These are phyloP conservation scores for Leccinum cinnamomeum DNA, from an alignment of 1,284 basidiomycete species.

Conservation along the genomic window DNA sequence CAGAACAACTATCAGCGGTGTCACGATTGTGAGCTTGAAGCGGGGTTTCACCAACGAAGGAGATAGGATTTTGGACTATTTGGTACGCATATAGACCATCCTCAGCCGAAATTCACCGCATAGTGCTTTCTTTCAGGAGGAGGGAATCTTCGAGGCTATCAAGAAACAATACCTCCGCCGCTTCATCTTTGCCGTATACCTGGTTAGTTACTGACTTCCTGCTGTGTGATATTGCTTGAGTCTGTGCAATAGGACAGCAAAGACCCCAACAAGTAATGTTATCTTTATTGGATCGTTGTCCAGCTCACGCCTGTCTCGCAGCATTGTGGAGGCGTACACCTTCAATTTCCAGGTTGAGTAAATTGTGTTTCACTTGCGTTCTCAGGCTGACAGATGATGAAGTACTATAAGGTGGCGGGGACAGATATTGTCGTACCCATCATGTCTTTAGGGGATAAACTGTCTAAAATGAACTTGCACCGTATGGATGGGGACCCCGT, in stretches of 20 bases:
- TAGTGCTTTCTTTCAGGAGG: slow-evolving; percentile 50
- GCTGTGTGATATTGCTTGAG: slow-evolving; percentile 1
- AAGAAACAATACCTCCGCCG: slow-evolving; percentile 74
- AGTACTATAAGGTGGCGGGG: slow-evolving; percentile 65
- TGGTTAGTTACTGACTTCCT: slow-evolving; percentile 46
- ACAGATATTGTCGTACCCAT: slow-evolving; percentile 56
- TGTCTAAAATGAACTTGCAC: slow-evolving; percentile 50
- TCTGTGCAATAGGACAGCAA: slow-evolving; percentile 56
- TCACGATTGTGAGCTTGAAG: slow-evolving; percentile 59
- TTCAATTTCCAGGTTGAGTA: slow-evolving; percentile 71
- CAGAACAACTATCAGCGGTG: slow-evolving; percentile 25
- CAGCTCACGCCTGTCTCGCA: slow-evolving; percentile 33
- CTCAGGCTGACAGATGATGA: slow-evolving; percentile 7
- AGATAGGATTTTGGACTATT: slow-evolving; percentile 73
- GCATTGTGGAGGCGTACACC: slow-evolving; percentile 79
- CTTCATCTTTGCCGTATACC: slow-evolving; percentile 80
- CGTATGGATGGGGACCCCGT: slow-evolving; percentile 50
- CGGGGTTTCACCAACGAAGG: slow-evolving; percentile 78
- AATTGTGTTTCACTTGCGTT: not conserved
- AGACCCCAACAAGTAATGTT: slow-evolving; percentile 71
- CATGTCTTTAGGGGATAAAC: slow-evolving; percentile 62
- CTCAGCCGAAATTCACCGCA: slow-evolving; percentile 1
- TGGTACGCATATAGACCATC: slow-evolving; percentile 49
- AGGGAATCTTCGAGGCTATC: slow-evolving; percentile 78
- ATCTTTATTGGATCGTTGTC: slow-evolving; percentile 21